Evolutionary conservation across 2,329 filamentous ascomycete species (phyloP).

Genomic region (Fusarium domesticum): DNA sequence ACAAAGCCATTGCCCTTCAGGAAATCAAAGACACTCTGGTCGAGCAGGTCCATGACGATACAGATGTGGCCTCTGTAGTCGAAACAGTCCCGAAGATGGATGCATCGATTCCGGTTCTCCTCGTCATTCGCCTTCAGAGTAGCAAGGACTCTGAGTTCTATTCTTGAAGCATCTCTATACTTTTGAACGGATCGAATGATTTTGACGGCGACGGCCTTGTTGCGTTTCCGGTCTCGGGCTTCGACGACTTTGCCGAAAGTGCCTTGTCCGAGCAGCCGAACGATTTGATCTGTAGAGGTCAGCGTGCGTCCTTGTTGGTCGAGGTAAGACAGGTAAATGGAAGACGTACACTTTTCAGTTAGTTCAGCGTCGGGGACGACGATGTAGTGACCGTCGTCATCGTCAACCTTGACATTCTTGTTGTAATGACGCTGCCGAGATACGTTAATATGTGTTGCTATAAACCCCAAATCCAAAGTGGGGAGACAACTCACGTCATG

Average conservation of each 20-base stretch:
- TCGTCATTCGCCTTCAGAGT: conserved; percentile 90
- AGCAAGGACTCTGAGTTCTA: conserved; percentile 88
- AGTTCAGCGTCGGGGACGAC: conserved; percentile 82
- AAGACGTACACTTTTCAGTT: conserved; percentile 81
- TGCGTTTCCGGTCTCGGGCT: conserved; percentile 74
- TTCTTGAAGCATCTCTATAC: conserved; percentile 92
- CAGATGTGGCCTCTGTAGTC: conserved; percentile 97
- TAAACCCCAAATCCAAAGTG: conserved; percentile 1
- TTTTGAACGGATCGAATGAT: conserved; percentile 98
- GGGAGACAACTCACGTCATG: conserved; percentile 54
- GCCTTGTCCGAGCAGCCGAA: conserved; percentile 87
- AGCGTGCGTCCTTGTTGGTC: conserved; percentile 1
- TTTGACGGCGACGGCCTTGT: conserved; percentile 86
- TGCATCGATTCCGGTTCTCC: conserved; percentile 91
- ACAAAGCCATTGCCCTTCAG: conserved; percentile 93
- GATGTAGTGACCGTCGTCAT: conserved; percentile 96
- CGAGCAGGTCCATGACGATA: conserved; percentile 72
- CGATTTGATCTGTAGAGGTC: conserved; percentile 69
- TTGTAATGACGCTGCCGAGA: conserved; percentile 37
- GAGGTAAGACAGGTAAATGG: too few species aligned
- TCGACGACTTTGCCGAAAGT: conserved; percentile 99
- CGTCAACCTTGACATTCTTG: conserved; percentile 75
- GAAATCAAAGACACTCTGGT: conserved; percentile 97
- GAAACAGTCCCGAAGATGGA: conserved; percentile 94
- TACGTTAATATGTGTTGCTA: conserved; percentile 11